These are phyloP conservation scores for Xylaria acuta DNA, from an alignment of 495 filamentous ascomycete genomes.

Conservation along the genomic window DNA sequence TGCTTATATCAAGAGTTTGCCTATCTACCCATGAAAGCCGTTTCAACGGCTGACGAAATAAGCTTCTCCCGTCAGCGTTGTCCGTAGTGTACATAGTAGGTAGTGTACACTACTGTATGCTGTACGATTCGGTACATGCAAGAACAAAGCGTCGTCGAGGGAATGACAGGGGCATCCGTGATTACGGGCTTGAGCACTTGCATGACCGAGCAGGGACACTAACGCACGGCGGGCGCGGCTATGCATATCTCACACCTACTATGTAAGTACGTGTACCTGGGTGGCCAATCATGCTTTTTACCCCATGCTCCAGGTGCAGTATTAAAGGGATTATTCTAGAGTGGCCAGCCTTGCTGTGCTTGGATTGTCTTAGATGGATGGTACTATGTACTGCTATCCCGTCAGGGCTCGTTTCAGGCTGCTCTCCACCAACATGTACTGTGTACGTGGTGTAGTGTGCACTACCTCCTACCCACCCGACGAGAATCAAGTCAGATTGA, in stretches of 20 bases:
- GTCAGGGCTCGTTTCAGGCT: constrained; percentile 21
- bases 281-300: constrained; percentile 42
- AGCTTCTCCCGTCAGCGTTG: constrained; percentile 31
- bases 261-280: no score
- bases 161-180: constrained; percentile 37
- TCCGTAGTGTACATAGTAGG: neutral
- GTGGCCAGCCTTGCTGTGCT: constrained; percentile 25
- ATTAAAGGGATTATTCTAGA: constrained; percentile 31
- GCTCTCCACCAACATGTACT: constrained; percentile 12
- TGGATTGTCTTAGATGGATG: neutral
- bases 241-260: constrained; percentile 47
- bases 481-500: neutral
- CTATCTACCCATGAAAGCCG: constrained; percentile 21
- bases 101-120: constrained; percentile 13
- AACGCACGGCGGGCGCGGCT: constrained; percentile 50
- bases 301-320: constrained; percentile 35
- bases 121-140: constrained; percentile 10
- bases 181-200: constrained; percentile 45
- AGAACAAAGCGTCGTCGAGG: constrained; percentile 11
- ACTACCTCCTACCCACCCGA: neutral
- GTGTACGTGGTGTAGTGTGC: no score
- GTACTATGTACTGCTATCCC: neutral
- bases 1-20: neutral
- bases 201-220: constrained; percentile 43
- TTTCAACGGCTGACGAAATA: constrained; percentile 27